Evolutionary conservation across 805 yeast species (phyloP), one percentile per base, ranked within the genome.

Genomic region (Tetrapisispora pingtungensis): DNA sequence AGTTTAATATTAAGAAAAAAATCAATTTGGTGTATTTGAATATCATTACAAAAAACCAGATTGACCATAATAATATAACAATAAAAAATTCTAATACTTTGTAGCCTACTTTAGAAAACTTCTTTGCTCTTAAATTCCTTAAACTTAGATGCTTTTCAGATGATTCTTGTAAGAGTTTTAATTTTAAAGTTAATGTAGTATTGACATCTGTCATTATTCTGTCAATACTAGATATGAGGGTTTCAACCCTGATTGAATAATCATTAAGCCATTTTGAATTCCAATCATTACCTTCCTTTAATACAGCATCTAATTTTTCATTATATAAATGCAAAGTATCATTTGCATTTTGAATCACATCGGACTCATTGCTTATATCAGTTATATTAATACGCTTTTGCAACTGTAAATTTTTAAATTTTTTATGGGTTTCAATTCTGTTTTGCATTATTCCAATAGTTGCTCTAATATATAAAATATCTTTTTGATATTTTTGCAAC

Each of bases 181-280:
- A 64, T 50, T 80, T 81, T 47, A 83, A 62, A 10, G 86, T 72
- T 36, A 81, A 59, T 1, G 87, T 78, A 0, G 90, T 82, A 57
- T 79, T 83, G 43, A 83, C 77, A 54, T 81, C 89, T 48, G 86
- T 82, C 46, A 80, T 74, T 10, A 82, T 73, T 49, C 89, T 66
- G 61, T 82, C 88, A 42, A 83, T 77, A 32, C 71, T 68, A 14
- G 81, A 77, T 38, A 82, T 64, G 44, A 81, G 57, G 41, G 74
- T 78, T 53, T 82, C 88, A 33, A 81, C 71, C 55, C 69, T 70
- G 44, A 71, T 70, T 0, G 81, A 74, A 47, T 73, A 72, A 42
- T 71, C 50, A 61, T 52, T 52, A 14, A 48, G 50, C 43, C 55
- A 54, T 54, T 47, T 55, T 15, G 54, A 50, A 22, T 57, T 68